Percentiles rank a stretch among this genome's conserved stretches.
phyloP scores from a whole-genome alignment of 1,284 basidiomycete species.

The Cutaneotrichosporon mucoides region DNA sequence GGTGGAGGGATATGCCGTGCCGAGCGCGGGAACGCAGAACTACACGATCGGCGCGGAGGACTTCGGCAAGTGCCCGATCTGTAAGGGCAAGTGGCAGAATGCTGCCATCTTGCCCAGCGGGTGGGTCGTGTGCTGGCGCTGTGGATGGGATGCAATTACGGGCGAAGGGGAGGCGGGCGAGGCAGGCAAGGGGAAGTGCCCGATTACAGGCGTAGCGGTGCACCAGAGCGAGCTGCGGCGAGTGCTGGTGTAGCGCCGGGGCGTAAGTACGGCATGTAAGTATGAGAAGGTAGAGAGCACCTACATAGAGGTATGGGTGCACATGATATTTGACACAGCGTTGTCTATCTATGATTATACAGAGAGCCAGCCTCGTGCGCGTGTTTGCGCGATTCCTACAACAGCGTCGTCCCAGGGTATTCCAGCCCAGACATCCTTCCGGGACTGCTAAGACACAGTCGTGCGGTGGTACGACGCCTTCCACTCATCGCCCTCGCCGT shows the following conservation, averaged over 20 bases:
- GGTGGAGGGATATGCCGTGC: background rate
- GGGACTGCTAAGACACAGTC: background rate
- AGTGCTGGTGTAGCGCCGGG: conserved; percentile 60
- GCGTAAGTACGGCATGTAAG: background rate
- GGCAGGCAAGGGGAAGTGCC: conserved; percentile 60
- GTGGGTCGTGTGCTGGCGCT: conserved; percentile 94
- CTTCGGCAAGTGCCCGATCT: conserved; percentile 82
- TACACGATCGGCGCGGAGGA: conserved; percentile 45
- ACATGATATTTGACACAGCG: background rate
- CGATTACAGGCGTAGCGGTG: conserved; percentile 74
- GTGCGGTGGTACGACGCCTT: conserved; percentile 37
- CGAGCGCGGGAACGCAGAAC: background rate
- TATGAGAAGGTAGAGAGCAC: background rate
- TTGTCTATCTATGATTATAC: too few species aligned
- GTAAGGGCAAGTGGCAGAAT: conserved; percentile 70
- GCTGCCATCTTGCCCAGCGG: conserved; percentile 87
- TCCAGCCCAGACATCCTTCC: background rate
- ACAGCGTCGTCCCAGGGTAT: background rate
- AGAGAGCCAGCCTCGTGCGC: too few species aligned
- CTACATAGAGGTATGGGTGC: background rate
- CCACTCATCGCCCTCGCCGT: conserved; percentile 42
- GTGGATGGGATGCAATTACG: conserved; percentile 79
- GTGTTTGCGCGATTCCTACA: too few species aligned
- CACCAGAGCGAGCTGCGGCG: conserved; percentile 79
- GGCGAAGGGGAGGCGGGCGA: conserved; percentile 49